Percentiles rank a stretch among this genome's conserved stretches.
Conservation (phyloP, 768 basidiomycete genomes). For the Trametes gibbosa region DNA sequence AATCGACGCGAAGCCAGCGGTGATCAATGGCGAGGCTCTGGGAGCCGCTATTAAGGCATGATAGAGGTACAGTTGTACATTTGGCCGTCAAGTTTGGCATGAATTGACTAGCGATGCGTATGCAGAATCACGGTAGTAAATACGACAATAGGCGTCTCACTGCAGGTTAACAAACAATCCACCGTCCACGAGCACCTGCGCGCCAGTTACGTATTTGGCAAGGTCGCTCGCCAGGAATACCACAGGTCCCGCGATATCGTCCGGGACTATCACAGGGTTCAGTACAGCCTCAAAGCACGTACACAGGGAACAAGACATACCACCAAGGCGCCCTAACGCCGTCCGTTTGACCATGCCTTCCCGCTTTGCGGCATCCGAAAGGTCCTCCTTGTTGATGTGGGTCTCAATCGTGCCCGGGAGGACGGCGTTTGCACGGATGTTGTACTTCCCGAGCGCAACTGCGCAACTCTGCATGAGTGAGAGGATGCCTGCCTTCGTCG, state of each 20-base stretch:
- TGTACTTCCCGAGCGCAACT: slow-evolving; percentile 72
- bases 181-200: slow-evolving; percentile 66
- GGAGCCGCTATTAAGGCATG: not conserved
- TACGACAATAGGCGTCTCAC: slow-evolving; percentile 27
- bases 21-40: slow-evolving; percentile 43
- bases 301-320: slow-evolving; percentile 32
- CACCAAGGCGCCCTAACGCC: slow-evolving; percentile 63
- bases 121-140: not conserved
- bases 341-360: slow-evolving; percentile 64
- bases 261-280: slow-evolving; percentile 42
- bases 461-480: slow-evolving; percentile 80
- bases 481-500: slow-evolving; percentile 76
- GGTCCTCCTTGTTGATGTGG: slow-evolving; percentile 75
- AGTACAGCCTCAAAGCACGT: not conserved
- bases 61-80: not conserved
- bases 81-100: not conserved
- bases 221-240: slow-evolving; percentile 73
- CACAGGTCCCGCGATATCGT: slow-evolving; percentile 72
- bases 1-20: slow-evolving; percentile 52
- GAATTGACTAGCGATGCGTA: no score
- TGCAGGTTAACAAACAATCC: slow-evolving; percentile 76
- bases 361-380: slow-evolving; percentile 55
- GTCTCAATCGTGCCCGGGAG: slow-evolving; percentile 80
- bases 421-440: slow-evolving; percentile 68
- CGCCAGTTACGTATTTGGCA: slow-evolving; percentile 67